Percentiles rank a stretch among this genome's conserved stretches.
phyloP scores from a whole-genome alignment of 2,329 filamentous ascomycete species.

The Hymenoscyphus infarciens region DNA sequence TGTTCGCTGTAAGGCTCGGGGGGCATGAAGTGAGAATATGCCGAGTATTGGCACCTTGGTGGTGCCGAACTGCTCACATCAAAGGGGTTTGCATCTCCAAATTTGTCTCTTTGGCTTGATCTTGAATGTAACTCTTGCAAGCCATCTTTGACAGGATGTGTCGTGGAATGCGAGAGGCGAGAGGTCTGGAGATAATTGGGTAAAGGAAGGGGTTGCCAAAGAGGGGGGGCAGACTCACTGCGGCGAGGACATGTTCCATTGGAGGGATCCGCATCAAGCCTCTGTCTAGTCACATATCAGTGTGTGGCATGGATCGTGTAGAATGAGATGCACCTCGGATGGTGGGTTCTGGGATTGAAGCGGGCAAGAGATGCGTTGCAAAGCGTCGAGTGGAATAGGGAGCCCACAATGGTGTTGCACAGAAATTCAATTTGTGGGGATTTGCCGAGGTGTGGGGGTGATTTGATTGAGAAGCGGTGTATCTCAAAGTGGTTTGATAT shows the following conservation, averaged over 20 bases:
- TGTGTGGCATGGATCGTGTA: neutral
- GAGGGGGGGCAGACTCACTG: neutral
- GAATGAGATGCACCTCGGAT: neutral
- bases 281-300: neutral
- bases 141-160: neutral
- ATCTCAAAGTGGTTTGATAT: neutral
- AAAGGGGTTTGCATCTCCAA: neutral
- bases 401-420: too few relatives aligned
- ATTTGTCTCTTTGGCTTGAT: neutral
- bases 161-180: neutral
- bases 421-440: neutral
- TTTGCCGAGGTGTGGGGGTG: neutral
- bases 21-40: neutral
- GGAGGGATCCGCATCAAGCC: neutral
- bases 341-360: constrained; percentile 2
- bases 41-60: neutral
- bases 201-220: neutral
- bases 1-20: too few relatives aligned
- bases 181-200: neutral
- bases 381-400: neutral
- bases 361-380: neutral
- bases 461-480: neutral
- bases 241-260: neutral
- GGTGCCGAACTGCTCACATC: neutral
- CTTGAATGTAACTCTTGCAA: neutral